Percentiles rank a stretch among this genome's conserved stretches.
phyloP scores from a whole-genome alignment of 305 asterid species.

The Andrographis paniculata region DNA sequence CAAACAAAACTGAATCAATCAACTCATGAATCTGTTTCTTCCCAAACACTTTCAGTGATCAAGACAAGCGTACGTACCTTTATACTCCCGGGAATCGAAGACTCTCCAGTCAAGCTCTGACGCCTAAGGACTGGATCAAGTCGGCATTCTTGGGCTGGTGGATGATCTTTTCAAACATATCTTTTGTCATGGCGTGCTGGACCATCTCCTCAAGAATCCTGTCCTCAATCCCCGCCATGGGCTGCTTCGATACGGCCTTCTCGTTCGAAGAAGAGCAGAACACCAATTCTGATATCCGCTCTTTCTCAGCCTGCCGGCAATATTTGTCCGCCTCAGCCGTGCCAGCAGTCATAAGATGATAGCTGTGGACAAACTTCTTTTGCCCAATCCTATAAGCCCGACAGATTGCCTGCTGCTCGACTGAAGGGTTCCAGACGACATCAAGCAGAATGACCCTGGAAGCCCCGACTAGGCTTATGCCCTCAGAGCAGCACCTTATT shows the following conservation, averaged over 20 bases:
- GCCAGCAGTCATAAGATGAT: constrained; percentile 51
- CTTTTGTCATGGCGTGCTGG: constrained; percentile 18
- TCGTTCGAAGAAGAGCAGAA: constrained; percentile 34
- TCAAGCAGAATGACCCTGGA: constrained; percentile 54
- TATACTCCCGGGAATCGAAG: background rate
- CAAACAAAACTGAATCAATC: too few relatives aligned
- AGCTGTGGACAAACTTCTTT: constrained; percentile 45
- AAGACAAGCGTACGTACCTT: too few relatives aligned
- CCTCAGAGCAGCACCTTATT: constrained; percentile 61
- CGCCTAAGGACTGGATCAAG: constrained; percentile 24
- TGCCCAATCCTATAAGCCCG: constrained; percentile 65
- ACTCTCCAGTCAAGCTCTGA: constrained; percentile 18
- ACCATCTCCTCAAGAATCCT: constrained; percentile 37
- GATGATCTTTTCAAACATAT: constrained; percentile 43
- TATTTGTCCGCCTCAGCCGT: constrained; percentile 47
- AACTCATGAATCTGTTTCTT: too few relatives aligned
- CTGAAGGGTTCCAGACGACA: constrained; percentile 74
- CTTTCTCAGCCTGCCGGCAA: constrained; percentile 49
- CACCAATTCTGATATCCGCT: constrained; percentile 42
- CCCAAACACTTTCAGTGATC: too few relatives aligned
- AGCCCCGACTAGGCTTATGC: constrained; percentile 67
- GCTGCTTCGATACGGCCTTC: constrained; percentile 13
- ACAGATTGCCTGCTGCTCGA: constrained; percentile 52
- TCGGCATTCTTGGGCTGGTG: constrained; percentile 46
- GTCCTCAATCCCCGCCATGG: constrained; percentile 23